phyloP scores from a whole-genome alignment of 2,329 filamentous ascomycete species.

The Emmonsiellopsis sp. region DNA sequence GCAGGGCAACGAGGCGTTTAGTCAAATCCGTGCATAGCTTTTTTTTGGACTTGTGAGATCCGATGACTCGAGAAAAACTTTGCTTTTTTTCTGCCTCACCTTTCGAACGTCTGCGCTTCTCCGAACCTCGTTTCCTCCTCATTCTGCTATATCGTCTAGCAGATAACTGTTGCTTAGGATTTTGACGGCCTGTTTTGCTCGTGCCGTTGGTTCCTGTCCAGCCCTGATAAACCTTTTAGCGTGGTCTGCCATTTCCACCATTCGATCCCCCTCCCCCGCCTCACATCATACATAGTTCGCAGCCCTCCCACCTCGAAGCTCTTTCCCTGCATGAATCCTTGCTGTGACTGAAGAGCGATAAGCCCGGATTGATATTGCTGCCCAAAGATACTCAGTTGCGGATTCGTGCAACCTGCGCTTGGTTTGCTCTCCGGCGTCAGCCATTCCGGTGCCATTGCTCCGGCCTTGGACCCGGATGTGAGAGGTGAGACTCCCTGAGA shows the following conservation, averaged over 20 bases:
- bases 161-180: too few relatives aligned
- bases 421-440: background rate
- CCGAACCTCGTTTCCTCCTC: too few relatives aligned
- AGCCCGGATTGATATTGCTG: background rate
- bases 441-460: background rate
- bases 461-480: background rate
- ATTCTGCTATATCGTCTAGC: too few relatives aligned
- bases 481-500: conserved; percentile 4
- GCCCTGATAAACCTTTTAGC: background rate
- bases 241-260: background rate
- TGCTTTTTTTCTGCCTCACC: background rate
- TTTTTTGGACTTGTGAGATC: background rate
- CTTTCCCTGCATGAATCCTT: background rate
- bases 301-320: background rate
- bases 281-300: background rate
- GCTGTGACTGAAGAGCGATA: background rate
- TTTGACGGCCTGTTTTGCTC: too few relatives aligned
- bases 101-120: background rate
- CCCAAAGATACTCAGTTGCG: background rate
- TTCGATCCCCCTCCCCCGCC: background rate
- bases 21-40: background rate
- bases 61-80: background rate
- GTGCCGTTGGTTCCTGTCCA: background rate
- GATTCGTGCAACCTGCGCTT: background rate
- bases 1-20: background rate